Conservation (phyloP, 2,329 filamentous ascomycete genomes). For the Sclerotiophoma versabilis region DNA sequence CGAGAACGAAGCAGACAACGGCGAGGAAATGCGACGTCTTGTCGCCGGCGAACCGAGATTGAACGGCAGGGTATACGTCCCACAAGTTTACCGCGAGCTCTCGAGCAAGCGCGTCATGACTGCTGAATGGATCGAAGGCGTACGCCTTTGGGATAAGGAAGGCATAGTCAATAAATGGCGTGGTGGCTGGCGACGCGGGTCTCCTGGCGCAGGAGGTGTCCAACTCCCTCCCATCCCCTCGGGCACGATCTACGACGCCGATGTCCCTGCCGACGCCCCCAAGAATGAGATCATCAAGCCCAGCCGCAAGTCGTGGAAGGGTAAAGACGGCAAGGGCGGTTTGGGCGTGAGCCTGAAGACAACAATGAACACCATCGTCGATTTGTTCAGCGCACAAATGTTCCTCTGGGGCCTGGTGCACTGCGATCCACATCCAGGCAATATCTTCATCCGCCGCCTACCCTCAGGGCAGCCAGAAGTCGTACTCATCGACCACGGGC, state of each 20-base stretch:
- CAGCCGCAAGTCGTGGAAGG: conserved; percentile 79
- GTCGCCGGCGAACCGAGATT: conserved; percentile 79
- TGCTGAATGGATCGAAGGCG: conserved; percentile 96
- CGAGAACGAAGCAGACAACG: conserved; percentile 86
- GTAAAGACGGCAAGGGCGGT: conserved; percentile 74
- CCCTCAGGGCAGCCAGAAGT: conserved; percentile 85
- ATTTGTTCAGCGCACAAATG: conserved; percentile 96
- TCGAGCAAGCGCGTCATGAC: conserved; percentile 86
- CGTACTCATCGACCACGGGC: conserved; percentile 94
- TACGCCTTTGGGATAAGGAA: conserved; percentile 90
- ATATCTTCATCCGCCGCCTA: conserved; percentile 91
- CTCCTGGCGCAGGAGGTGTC: conserved; percentile 76
- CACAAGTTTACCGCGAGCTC: conserved; percentile 81
- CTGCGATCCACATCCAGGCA: conserved; percentile 96
- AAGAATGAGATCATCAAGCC: conserved; percentile 74
- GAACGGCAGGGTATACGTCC: conserved; percentile 84
- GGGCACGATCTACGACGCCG: conserved; percentile 44
- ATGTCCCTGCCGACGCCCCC: conserved; percentile 42
- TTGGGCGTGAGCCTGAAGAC: conserved; percentile 82
- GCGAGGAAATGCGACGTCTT: conserved; percentile 80
- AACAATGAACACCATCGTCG: conserved; percentile 96
- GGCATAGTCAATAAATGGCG: conserved; percentile 79
- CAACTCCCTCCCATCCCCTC: conserved; percentile 59
- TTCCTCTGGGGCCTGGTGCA: conserved; percentile 96
- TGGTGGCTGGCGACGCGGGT: conserved; percentile 77